Conservation (phyloP, 305 asterid species). For the Fraxinus sp. region DNA sequence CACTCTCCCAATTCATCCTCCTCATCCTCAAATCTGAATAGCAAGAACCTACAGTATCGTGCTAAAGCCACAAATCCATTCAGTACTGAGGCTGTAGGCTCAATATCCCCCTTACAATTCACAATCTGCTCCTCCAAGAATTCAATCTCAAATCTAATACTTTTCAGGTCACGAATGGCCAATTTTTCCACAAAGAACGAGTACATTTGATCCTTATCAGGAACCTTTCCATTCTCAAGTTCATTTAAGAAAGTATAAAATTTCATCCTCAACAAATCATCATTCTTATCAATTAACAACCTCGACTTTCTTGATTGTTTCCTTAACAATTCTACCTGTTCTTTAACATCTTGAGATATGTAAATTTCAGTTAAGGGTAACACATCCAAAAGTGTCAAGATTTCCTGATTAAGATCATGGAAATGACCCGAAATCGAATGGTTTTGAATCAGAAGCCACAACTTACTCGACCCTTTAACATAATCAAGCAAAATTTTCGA, state of each 20-base stretch:
- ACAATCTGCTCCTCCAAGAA: slow-evolving; percentile 89
- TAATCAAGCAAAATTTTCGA: slow-evolving; percentile 73
- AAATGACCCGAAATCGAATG: slow-evolving; percentile 71
- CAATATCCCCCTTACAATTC: slow-evolving; percentile 73
- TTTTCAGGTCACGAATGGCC: slow-evolving; percentile 46
- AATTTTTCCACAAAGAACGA: slow-evolving; percentile 52
- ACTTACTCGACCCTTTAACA: slow-evolving; percentile 61
- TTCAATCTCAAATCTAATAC: slow-evolving; percentile 75
- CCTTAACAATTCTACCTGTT: slow-evolving; percentile 61
- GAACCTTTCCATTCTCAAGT: slow-evolving; percentile 60
- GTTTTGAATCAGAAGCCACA: slow-evolving; percentile 80
- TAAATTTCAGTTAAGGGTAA: slow-evolving; percentile 51
- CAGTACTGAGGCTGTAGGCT: slow-evolving; percentile 60
- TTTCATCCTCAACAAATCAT: slow-evolving; percentile 54
- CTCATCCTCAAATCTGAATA: slow-evolving; percentile 78
- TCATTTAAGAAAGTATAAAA: slow-evolving; percentile 62
- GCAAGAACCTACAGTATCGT: slow-evolving; percentile 70
- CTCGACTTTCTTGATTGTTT: slow-evolving; percentile 59
- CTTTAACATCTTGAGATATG: slow-evolving; percentile 60
- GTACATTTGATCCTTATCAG: slow-evolving; percentile 43
- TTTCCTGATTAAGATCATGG: slow-evolving; percentile 76
- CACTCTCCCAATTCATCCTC: slow-evolving; percentile 54
- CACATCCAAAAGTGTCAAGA: slow-evolving; percentile 78
- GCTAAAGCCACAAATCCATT: slow-evolving; percentile 75
- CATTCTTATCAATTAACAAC: slow-evolving; percentile 54